phyloP scores from a whole-genome alignment of 805 yeast genomes.

The Pichia exigua region DNA sequence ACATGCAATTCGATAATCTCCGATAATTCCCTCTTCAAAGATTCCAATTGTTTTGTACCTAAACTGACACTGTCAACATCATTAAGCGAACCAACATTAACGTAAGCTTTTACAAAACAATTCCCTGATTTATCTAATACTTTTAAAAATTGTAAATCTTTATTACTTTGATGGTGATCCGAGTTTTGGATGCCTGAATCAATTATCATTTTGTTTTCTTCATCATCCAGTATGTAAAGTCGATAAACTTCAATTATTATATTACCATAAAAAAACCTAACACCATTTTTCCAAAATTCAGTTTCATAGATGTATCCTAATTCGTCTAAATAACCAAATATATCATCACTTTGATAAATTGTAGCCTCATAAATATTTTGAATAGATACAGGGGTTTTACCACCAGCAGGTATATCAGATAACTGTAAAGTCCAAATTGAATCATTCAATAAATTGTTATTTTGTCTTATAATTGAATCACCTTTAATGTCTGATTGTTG shows the following conservation, averaged over 20 bases:
- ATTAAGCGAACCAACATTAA: constrained; percentile 64
- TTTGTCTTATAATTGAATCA: constrained; percentile 12
- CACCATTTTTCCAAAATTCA: constrained; percentile 56
- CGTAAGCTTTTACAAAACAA: constrained; percentile 54
- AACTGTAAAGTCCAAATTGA: constrained; percentile 56
- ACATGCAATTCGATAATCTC: constrained; percentile 62
- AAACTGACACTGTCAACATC: constrained; percentile 65
- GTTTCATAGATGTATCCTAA: constrained; percentile 64
- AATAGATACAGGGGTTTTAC: constrained; percentile 51
- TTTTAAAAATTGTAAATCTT: constrained; percentile 5
- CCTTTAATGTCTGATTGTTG: constrained; percentile 2
- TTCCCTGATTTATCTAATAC: constrained; percentile 45
- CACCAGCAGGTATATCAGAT: constrained; percentile 71
- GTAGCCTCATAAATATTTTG: constrained; percentile 65
- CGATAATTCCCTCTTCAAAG: constrained; percentile 54
- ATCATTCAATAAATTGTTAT: constrained; percentile 13
- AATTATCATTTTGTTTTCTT: background rate
- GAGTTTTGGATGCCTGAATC: constrained; percentile 7
- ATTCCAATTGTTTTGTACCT: constrained; percentile 55
- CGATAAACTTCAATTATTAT: constrained; percentile 53
- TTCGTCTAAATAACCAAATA: constrained; percentile 41
- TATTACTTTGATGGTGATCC: constrained; percentile 2
- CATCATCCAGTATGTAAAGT: constrained; percentile 31
- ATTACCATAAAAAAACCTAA: constrained; percentile 52
- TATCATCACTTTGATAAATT: constrained; percentile 40